phyloP scores from a whole-genome alignment of 164 flowering plant species.

The Vitis labrusca region DNA sequence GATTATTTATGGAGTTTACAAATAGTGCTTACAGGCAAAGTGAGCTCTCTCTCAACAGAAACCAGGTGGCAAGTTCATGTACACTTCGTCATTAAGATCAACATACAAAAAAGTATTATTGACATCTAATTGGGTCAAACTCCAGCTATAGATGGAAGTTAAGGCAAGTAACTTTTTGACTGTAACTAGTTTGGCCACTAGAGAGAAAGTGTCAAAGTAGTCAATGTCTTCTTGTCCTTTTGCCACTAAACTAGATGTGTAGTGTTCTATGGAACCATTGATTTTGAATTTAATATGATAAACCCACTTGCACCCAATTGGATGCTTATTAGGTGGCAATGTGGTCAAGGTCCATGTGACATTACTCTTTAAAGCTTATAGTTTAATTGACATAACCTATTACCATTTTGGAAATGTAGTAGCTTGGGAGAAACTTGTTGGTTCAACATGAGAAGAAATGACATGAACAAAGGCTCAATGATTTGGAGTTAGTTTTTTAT shows the following conservation, averaged over 20 bases:
- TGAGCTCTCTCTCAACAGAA: neutral
- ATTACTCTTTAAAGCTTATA: neutral
- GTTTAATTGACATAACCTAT: neutral
- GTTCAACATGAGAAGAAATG: neutral
- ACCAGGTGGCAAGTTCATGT: neutral
- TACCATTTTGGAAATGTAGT: neutral
- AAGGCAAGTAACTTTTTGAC: neutral
- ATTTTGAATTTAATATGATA: neutral
- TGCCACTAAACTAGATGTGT: neutral
- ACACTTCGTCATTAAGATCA: neutral
- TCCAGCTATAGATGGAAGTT: neutral
- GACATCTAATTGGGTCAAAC: neutral
- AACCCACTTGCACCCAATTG: neutral
- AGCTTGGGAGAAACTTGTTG: neutral
- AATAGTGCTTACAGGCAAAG: too few species aligned
- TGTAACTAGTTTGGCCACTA: too few species aligned
- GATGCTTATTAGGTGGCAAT: neutral
- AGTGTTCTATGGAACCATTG: neutral
- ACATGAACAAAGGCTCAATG: neutral
- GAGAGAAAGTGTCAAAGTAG: neutral
- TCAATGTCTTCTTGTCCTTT: neutral
- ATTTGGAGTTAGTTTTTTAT: too few species aligned
- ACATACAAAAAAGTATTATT: slow-evolving; percentile 1
- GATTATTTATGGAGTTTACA: too few species aligned
- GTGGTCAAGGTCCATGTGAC: neutral